Evolutionary conservation across 75 land plant genomes (phyloP).

Genomic region (Pinus taeda): DNA sequence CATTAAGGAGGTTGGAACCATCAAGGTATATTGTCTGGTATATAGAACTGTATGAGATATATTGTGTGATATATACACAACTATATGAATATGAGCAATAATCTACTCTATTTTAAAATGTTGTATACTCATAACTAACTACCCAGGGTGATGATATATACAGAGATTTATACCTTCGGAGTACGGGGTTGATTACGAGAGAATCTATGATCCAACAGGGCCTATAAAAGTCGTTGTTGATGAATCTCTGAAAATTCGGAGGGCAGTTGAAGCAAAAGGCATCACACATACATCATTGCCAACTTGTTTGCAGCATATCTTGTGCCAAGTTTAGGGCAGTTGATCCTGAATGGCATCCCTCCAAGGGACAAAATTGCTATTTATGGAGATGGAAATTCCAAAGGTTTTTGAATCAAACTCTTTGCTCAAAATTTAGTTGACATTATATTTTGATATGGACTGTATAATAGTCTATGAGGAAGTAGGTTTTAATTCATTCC

Average conservation of each 20-base stretch:
- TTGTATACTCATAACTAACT: background rate
- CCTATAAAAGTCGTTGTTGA: conserved; percentile 29
- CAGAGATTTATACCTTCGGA: conserved; percentile 69
- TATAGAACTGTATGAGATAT: background rate
- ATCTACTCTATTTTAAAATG: background rate
- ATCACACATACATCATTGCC: conserved; percentile 42
- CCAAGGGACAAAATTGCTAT: conserved; percentile 53
- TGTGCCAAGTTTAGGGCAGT: conserved; percentile 27
- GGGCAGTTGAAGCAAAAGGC: conserved; percentile 50
- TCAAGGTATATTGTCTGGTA: conserved; percentile 14
- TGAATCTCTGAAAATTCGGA: conserved; percentile 25
- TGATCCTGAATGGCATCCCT: conserved; percentile 19
- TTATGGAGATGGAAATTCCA: conserved; percentile 38
- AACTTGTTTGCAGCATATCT: conserved; percentile 37
- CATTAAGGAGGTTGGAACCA: conserved; percentile 39
- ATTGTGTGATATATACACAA: background rate
- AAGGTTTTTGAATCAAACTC: conserved; percentile 4
- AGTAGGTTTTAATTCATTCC: no score
- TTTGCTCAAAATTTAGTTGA: no score
- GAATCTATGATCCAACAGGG: conserved; percentile 20
- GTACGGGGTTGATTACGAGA: conserved; percentile 52
- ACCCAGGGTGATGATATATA: background rate
- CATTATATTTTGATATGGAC: no score
- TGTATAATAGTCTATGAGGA: no score
- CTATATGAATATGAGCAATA: background rate